Evolutionary conservation across 192 early-diverging fungal genomes (phyloP).

Genomic region (Dissophora ornata): DNA sequence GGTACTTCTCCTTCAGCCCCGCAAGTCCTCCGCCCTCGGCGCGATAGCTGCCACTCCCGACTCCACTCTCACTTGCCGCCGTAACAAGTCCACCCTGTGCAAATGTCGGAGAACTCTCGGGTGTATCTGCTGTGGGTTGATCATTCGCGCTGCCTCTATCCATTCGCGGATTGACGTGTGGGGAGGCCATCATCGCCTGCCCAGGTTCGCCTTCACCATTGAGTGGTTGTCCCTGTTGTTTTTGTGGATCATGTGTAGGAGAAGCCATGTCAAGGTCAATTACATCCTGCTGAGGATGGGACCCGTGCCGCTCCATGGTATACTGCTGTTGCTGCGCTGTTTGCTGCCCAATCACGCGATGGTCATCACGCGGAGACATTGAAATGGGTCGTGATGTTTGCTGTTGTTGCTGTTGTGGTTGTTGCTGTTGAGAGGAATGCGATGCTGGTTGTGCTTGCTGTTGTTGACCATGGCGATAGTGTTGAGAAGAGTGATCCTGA

Average conservation of each 20-base stretch:
- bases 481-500: constrained; percentile 3
- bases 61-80: not conserved
- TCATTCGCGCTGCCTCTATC: not conserved
- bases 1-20: constrained; percentile 15
- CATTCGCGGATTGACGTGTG: constrained; percentile 5
- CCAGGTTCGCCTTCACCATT: constrained; percentile 5
- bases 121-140: not conserved
- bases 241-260: constrained; percentile 3
- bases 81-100: constrained; percentile 12
- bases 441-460: not conserved
- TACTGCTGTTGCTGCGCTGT: not conserved
- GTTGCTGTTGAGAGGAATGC: constrained; percentile 18
- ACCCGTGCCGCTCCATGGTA: not conserved
- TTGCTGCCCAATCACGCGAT: constrained; percentile 9
- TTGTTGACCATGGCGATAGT: constrained; percentile 13
- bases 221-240: not conserved
- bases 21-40: not conserved
- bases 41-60: not conserved
- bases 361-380: constrained; percentile 38
- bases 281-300: constrained; percentile 18
- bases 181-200: not conserved
- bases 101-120: not conserved
- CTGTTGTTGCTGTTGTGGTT: constrained; percentile 10
- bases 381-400: constrained; percentile 20
- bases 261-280: constrained; percentile 22